Conservation (phyloP, 2,329 filamentous ascomycete genomes). For the Sporothrix globosa region DNA sequence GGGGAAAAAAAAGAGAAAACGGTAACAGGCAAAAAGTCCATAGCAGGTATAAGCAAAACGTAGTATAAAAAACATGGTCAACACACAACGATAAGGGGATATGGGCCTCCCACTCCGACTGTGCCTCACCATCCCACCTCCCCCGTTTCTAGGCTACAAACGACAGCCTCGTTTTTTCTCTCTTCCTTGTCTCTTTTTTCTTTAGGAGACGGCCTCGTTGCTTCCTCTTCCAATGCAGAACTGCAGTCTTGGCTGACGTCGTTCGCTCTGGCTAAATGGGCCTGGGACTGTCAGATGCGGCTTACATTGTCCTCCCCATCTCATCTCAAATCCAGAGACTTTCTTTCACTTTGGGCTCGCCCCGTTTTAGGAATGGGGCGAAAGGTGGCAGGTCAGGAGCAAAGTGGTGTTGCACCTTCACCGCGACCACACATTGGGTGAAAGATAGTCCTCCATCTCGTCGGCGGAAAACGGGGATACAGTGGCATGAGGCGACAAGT, state of each 20-base stretch:
- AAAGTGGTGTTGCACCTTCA: neutral
- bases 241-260: neutral
- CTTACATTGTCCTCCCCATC: no score
- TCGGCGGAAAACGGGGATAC: conserved; percentile 9
- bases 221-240: neutral
- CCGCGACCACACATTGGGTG: conserved; percentile 17
- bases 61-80: neutral
- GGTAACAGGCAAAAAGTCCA: neutral
- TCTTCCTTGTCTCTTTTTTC: neutral
- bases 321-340: neutral
- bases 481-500: neutral
- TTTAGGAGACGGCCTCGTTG: neutral
- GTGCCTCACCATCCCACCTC: conserved; percentile 6
- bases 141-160: neutral
- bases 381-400: no score
- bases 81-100: neutral
- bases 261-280: neutral
- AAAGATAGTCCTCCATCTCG: conserved; percentile 26
- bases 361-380: neutral
- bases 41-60: neutral
- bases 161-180: conserved; percentile 10
- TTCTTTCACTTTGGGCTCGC: conserved; percentile 3
- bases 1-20: neutral
- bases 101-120: neutral
- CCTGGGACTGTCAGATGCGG: neutral